phyloP scores from a whole-genome alignment of 495 filamentous ascomycete genomes.

The Neurospora hispaniola region DNA sequence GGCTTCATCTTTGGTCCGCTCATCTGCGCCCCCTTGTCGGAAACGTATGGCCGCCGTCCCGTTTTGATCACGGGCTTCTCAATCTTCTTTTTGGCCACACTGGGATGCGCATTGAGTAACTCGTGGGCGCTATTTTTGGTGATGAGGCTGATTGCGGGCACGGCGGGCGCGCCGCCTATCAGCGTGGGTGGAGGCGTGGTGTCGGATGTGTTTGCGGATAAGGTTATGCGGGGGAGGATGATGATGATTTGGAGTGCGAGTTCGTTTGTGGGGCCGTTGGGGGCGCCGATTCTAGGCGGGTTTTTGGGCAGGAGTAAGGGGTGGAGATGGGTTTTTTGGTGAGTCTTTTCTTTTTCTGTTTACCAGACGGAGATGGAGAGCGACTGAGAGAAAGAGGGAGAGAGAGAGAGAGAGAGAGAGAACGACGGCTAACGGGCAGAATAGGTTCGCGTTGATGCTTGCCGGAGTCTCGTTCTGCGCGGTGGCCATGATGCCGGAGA shows the following conservation, averaged over 20 bases:
- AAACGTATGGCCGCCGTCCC: slow-evolving; percentile 66
- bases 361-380: no score
- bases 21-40: slow-evolving; percentile 35
- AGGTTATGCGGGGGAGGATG: slow-evolving; percentile 15
- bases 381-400: no score
- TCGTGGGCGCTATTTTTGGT: slow-evolving; percentile 25
- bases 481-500: slow-evolving; percentile 34
- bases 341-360: background rate
- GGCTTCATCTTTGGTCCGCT: slow-evolving; percentile 50
- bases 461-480: slow-evolving; percentile 25
- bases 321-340: slow-evolving; percentile 49
- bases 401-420: no score
- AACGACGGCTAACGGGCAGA: background rate
- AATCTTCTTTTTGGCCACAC: slow-evolving; percentile 59
- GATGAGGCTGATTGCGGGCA: slow-evolving; percentile 38
- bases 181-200: slow-evolving; percentile 75
- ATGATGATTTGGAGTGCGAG: slow-evolving; percentile 21
- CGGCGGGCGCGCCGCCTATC: slow-evolving; percentile 66
- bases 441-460: slow-evolving; percentile 30
- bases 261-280: slow-evolving; percentile 30
- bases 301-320: slow-evolving; percentile 14
- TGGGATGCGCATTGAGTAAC: slow-evolving; percentile 63
- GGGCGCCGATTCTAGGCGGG: slow-evolving; percentile 40
- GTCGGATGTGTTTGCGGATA: slow-evolving; percentile 54
- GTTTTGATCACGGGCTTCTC: slow-evolving; percentile 60